phyloP scores from a whole-genome alignment of 2,329 filamentous ascomycete genomes.

The Triangularia verruculosa region DNA sequence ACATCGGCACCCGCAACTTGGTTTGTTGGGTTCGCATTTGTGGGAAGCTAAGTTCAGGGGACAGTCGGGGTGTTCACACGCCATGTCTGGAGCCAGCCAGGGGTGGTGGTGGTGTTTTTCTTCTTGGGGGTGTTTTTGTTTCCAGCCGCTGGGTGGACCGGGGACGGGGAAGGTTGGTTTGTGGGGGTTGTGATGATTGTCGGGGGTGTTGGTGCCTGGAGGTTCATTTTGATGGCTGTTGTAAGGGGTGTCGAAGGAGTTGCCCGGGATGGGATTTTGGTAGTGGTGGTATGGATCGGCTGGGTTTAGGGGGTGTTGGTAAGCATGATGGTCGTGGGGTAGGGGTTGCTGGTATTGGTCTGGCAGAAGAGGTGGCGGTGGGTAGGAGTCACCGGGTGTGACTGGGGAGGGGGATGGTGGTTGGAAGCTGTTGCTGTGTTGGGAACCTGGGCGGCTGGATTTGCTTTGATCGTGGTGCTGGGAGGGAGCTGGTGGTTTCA shows the following conservation, averaged over 20 bases:
- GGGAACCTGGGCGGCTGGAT: background rate
- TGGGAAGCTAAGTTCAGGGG: conserved; percentile 4
- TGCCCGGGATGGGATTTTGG: background rate
- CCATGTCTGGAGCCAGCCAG: conserved; percentile 18
- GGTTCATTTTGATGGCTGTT: background rate
- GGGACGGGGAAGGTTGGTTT: conserved; percentile 14
- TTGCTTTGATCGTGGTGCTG: background rate
- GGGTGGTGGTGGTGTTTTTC: conserved; percentile 19
- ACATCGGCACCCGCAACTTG: conserved; percentile 9
- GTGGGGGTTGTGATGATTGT: background rate
- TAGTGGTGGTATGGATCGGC: background rate
- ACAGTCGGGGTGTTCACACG: conserved; percentile 19
- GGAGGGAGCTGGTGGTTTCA: background rate
- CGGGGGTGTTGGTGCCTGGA: background rate
- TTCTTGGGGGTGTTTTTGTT: background rate
- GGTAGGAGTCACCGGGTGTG: background rate
- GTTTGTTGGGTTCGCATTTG: background rate
- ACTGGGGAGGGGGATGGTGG: background rate
- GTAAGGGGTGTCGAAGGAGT: background rate
- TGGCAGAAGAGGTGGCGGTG: background rate
- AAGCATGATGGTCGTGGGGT: background rate
- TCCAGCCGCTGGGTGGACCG: conserved; percentile 1
- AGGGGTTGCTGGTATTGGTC: background rate
- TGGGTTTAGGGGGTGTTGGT: background rate
- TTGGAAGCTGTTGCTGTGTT: background rate